Evolutionary conservation across 2,329 filamentous ascomycete genomes (phyloP), one percentile per base, ranked within the genome.

Genomic region (Colletotrichum musae): DNA sequence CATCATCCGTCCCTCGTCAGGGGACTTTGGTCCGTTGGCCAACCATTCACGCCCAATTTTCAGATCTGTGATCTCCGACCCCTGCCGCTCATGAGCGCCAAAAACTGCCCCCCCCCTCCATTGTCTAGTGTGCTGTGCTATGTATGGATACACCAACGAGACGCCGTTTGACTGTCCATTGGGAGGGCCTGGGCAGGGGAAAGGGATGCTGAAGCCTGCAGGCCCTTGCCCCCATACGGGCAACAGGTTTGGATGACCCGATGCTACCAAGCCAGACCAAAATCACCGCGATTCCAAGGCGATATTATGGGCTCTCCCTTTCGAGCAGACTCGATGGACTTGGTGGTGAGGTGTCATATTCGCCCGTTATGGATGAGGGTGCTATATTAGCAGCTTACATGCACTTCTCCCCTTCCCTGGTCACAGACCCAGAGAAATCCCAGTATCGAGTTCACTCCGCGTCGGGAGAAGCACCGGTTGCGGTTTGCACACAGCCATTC

Each of bases 251-350:
- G 24, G 36, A 45, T 12, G 48, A 57, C 56, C 56, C 48, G 61
- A 66, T 51, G 62, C 62, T 50, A 66, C 66, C 61, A 60, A 48
- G 26, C 43, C 65, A 41, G 54, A 56, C 41, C 60, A 58, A 65
- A 59, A 39, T 47, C 57, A 54, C 41, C 43, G 24, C 41, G 15
- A 54, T 28, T 50, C 21, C 41, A 61, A 54, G 52, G 58, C 64
- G 51, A 62, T 32, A 43, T 56, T 32, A 32, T 57, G 21, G 24
- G 16, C 3, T 32, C 57, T 57, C 32, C 64, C 51, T 15, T 67
- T 67, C 43, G 43, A 57, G 64, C 21, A 36, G 32, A 36, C 32
- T 36, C 7, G 28, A 43, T 43, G 13, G 41, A 6, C 47, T 28
- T n/a, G 60, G 65, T n/a, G 60, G 65, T 56, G 61, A 62, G 56